These are phyloP conservation scores for Zoysia matrella DNA, from an alignment of 202 grass and related monocot genomes.

Conservation along the genomic window DNA sequence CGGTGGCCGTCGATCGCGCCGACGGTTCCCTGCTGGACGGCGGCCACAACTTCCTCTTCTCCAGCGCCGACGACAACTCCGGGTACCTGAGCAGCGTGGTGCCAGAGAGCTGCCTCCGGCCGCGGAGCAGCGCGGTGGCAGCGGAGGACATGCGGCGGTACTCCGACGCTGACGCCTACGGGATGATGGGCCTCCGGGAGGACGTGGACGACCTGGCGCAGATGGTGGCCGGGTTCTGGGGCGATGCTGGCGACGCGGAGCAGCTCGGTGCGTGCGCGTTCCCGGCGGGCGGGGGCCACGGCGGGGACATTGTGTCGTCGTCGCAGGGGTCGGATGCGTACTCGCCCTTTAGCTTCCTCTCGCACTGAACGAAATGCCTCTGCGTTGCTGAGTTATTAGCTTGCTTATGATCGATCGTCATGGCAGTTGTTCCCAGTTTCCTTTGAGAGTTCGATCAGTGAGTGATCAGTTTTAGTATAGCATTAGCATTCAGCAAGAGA, in stretches of 20 bases:
- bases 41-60: conserved; percentile 58
- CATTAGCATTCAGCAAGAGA: no score
- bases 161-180: conserved; percentile 64
- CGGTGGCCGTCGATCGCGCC: conserved; percentile 21
- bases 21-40: conserved; percentile 14
- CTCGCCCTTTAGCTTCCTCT: conserved; percentile 65
- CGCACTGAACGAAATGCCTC: conserved; percentile 31
- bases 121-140: conserved; percentile 46
- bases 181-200: conserved; percentile 55
- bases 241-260: conserved; percentile 34
- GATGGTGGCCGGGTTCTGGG: conserved; percentile 69
- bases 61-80: conserved; percentile 59
- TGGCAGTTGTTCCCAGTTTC: no score
- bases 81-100: conserved; percentile 89
- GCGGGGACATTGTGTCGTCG: conserved; percentile 50
- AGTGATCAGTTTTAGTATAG: no score
- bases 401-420: no score
- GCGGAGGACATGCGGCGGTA: conserved; percentile 53
- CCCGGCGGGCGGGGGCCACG: conserved; percentile 19
- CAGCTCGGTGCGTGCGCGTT: conserved; percentile 50
- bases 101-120: conserved; percentile 71
- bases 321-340: conserved; percentile 49
- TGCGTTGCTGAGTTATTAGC: no score
- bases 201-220: conserved; percentile 63
- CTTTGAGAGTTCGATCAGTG: no score